Conservation (phyloP, 345 rosid genomes). For the Xanthoceras sorbifolium region DNA sequence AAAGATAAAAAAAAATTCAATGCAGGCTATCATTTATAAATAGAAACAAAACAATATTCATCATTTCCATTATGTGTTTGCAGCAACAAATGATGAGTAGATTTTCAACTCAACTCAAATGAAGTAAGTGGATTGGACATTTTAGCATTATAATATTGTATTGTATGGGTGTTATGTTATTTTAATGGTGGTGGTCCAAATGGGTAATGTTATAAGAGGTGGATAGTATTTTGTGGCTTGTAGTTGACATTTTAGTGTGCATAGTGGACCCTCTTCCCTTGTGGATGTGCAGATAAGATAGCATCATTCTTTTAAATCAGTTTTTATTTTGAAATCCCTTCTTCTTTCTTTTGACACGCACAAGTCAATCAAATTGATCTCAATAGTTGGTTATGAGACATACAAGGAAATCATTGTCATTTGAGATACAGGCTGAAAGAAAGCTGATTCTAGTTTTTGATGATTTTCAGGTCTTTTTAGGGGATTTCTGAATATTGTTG, state of each 20-base stretch:
- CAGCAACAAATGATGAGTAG: conserved; percentile 24
- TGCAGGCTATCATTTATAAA: conserved; percentile 20
- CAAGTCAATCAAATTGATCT: too few species aligned
- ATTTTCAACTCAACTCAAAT: conserved; percentile 23
- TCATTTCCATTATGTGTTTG: conserved; percentile 1
- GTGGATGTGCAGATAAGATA: background rate
- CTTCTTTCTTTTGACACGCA: too few species aligned
- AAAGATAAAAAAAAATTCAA: background rate
- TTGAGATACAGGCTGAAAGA: too few species aligned
- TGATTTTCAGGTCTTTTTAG: too few species aligned
- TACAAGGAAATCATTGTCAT: too few species aligned
- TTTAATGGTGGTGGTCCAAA: background rate
- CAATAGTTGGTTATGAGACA: too few species aligned
- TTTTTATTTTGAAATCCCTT: too few species aligned
- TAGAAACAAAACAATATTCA: conserved; percentile 1
- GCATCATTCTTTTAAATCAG: too few species aligned
- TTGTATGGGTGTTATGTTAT: background rate
- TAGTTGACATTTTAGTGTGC: background rate
- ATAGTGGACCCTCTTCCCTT: background rate
- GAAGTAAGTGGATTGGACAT: background rate
- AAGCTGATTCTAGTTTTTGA: too few species aligned
- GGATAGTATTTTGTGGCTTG: background rate
- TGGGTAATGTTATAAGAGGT: background rate
- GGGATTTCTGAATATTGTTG: too few species aligned
- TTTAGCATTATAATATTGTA: background rate